These are phyloP conservation scores for Monosporascus ibericus DNA, from an alignment of 2,329 filamentous ascomycete genomes.

Conservation along the genomic window DNA sequence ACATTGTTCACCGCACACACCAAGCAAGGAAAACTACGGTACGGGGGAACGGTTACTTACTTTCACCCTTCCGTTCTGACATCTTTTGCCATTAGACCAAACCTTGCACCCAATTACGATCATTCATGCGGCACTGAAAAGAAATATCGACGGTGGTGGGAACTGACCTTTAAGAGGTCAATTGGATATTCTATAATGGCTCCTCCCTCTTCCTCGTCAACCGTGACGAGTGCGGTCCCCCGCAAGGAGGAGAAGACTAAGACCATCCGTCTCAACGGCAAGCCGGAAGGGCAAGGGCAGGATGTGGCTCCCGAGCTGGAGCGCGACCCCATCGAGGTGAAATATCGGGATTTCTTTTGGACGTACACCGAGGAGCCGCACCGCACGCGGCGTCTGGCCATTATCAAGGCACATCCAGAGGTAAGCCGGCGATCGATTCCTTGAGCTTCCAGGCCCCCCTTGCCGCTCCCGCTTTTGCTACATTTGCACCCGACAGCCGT, in stretches of 20 bases:
- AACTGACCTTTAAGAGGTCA: not conserved
- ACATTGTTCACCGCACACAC: not conserved
- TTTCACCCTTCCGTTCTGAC: not conserved
- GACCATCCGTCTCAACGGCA: constrained; percentile 18
- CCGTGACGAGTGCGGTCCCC: constrained; percentile 18
- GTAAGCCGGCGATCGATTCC: constrained; percentile 37
- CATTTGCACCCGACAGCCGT: constrained; percentile 3
- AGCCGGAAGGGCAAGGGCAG: constrained; percentile 9
- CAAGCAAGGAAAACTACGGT: too few relatives aligned
- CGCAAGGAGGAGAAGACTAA: constrained; percentile 13
- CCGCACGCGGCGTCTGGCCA: constrained; percentile 79
- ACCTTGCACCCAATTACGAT: not conserved
- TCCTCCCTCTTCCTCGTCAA: constrained; percentile 19
- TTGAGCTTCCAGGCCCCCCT: constrained; percentile 3
- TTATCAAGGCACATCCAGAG: constrained; percentile 98
- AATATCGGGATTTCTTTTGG: constrained; percentile 78
- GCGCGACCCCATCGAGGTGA: constrained; percentile 34
- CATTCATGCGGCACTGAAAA: not conserved
- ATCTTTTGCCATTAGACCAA: not conserved
- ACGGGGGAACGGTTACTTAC: not conserved
- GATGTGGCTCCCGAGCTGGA: constrained; percentile 14
- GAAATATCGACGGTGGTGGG: not conserved
- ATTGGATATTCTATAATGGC: constrained; percentile 15
- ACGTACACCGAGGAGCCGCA: constrained; percentile 98
- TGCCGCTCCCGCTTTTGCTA: constrained; percentile 9